phyloP scores from a whole-genome alignment of 2,329 filamentous ascomycete species.

The Cryphonectria carpinicola region DNA sequence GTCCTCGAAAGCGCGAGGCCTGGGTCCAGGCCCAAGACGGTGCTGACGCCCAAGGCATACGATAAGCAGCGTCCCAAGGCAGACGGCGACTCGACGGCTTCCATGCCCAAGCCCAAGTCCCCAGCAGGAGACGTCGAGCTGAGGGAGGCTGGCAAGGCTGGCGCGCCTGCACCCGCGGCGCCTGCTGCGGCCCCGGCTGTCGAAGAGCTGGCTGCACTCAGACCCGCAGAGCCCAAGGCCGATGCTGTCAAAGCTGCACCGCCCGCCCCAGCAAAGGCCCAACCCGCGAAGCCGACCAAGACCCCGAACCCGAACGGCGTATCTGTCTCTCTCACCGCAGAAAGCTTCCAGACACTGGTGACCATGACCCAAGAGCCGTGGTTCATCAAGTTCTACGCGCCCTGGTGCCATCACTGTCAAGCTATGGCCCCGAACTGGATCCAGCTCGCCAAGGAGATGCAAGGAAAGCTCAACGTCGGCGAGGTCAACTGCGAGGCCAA shows the following conservation, averaged over 20 bases:
- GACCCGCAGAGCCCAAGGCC: slow-evolving; percentile 31
- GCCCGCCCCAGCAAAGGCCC: slow-evolving; percentile 39
- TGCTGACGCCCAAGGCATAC: slow-evolving; percentile 73
- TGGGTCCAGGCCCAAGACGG: slow-evolving; percentile 71
- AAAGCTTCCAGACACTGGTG: slow-evolving; percentile 84
- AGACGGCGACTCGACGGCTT: slow-evolving; percentile 23
- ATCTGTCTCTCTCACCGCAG: slow-evolving; percentile 76
- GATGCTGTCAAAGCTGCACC: slow-evolving; percentile 36
- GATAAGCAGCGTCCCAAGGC: slow-evolving; percentile 47
- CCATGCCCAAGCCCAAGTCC: slow-evolving; percentile 21
- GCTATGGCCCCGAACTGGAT: slow-evolving; percentile 89
- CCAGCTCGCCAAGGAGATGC: slow-evolving; percentile 88
- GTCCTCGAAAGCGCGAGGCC: slow-evolving; percentile 78
- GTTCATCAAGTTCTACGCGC: slow-evolving; percentile 99
- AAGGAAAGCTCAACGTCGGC: slow-evolving; percentile 85
- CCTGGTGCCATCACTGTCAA: slow-evolving; percentile 96
- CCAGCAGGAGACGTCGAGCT: slow-evolving; percentile 35
- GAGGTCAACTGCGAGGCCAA: slow-evolving; percentile 95
- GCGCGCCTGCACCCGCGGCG: slow-evolving; percentile 6
- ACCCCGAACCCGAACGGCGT: slow-evolving; percentile 76
- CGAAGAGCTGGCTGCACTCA: slow-evolving; percentile 26
- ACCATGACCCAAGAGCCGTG: slow-evolving; percentile 88
- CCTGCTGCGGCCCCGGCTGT: slow-evolving; percentile 9
- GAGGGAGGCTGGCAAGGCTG: slow-evolving; percentile 38
- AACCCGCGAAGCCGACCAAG: slow-evolving; percentile 54